These are phyloP conservation scores for Kazachstania psychrophila DNA, from an alignment of 805 yeast genomes.

Conservation along the genomic window DNA sequence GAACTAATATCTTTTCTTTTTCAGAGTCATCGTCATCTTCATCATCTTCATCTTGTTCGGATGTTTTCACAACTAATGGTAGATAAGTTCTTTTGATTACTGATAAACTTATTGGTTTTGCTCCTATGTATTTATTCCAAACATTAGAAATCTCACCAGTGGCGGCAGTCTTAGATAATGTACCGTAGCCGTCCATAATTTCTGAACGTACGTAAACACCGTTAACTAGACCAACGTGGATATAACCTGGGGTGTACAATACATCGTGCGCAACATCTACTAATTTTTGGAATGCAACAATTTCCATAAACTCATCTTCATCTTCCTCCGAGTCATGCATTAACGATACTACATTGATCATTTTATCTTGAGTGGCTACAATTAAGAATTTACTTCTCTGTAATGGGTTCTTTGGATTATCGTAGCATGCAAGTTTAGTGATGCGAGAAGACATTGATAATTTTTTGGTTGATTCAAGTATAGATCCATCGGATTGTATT, in stretches of 20 bases:
- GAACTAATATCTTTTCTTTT: constrained; percentile 6
- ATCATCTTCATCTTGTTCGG: constrained; percentile 15
- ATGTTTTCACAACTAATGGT: constrained; percentile 23
- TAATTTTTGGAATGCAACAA: constrained; percentile 56
- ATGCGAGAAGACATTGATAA: constrained; percentile 46
- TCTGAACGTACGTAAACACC: constrained; percentile 67
- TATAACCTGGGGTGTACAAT: constrained; percentile 17
- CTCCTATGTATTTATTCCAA: constrained; percentile 64
- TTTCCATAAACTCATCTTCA: constrained; percentile 49
- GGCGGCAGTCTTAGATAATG: constrained; percentile 32
- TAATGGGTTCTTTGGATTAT: constrained; percentile 24
- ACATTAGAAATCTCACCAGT: constrained; percentile 55
- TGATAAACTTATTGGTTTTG: constrained; percentile 40
- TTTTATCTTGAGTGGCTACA: constrained; percentile 60
- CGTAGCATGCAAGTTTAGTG: constrained; percentile 42
- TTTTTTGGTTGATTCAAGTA: constrained; percentile 62
- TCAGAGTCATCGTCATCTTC: constrained; percentile 11
- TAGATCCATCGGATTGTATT: constrained; percentile 24
- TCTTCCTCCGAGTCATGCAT: constrained; percentile 27
- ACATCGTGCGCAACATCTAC: constrained; percentile 41
- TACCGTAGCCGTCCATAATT: constrained; percentile 36
- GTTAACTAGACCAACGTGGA: constrained; percentile 75
- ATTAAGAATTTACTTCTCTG: constrained; percentile 47
- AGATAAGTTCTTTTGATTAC: constrained; percentile 15
- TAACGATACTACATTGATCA: constrained; percentile 56